These are phyloP conservation scores for Sporopachydermia lactativora DNA, from an alignment of 805 yeast genomes.

Conservation along the genomic window DNA sequence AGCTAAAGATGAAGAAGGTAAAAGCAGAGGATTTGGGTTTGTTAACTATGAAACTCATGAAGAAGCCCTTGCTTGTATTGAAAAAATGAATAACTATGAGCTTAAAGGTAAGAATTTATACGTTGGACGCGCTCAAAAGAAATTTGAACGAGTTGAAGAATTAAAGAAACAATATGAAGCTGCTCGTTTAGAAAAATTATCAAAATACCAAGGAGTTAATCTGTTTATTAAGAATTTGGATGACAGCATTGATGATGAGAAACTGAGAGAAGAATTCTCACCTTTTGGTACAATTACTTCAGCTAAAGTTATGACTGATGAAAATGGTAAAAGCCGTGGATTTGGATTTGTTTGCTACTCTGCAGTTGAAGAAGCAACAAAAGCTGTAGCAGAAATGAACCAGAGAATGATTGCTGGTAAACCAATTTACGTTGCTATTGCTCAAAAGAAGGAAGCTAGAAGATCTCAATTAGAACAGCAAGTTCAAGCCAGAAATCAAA, in stretches of 20 bases:
- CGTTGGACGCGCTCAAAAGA: slow-evolving; percentile 99
- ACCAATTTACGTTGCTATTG: slow-evolving; percentile 96
- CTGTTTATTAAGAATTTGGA: slow-evolving; percentile 94
- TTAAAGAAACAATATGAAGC: slow-evolving; percentile 90
- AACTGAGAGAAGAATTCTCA: slow-evolving; percentile 80
- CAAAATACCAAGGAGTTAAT: slow-evolving; percentile 96
- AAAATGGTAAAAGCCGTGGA: slow-evolving; percentile 89
- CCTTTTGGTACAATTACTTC: slow-evolving; percentile 93
- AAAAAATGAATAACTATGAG: slow-evolving; percentile 78
- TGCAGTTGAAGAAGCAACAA: slow-evolving; percentile 96
- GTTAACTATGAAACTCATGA: slow-evolving; percentile 84
- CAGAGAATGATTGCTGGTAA: slow-evolving; percentile 89
- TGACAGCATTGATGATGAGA: slow-evolving; percentile 83
- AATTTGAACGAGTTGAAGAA: slow-evolving; percentile 93
- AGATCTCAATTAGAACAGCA: slow-evolving; percentile 95
- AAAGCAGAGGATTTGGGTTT: slow-evolving; percentile 92
- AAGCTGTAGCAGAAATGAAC: slow-evolving; percentile 97
- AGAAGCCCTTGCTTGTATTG: slow-evolving; percentile 83
- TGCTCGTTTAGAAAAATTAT: slow-evolving; percentile 78
- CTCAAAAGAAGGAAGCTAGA: slow-evolving; percentile 97
- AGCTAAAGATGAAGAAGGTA: slow-evolving; percentile 73
- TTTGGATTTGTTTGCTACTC: slow-evolving; percentile 98
- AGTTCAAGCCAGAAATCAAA: slow-evolving; percentile 94
- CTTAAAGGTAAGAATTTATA: slow-evolving; percentile 72
- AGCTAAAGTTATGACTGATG: slow-evolving; percentile 93